Evolutionary conservation across 352 stramenopile genomes (phyloP).

Genomic region (Pythium volutum): DNA sequence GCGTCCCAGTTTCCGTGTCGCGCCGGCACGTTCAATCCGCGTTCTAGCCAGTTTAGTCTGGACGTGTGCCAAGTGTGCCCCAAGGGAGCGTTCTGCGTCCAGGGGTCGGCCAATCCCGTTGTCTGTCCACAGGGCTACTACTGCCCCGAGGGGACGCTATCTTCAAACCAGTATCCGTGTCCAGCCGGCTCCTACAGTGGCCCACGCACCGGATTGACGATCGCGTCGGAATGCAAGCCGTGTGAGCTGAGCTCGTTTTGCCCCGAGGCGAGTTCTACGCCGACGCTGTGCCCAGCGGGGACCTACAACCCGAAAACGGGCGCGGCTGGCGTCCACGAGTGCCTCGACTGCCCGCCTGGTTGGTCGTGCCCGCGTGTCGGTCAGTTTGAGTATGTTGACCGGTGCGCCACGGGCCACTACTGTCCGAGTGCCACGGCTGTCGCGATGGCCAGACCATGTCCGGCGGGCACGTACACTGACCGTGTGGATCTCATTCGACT

Average conservation of each 20-base stretch:
- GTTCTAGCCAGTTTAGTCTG: slow-evolving; percentile 41
- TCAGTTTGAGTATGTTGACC: slow-evolving; percentile 57
- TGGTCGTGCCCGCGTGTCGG: slow-evolving; percentile 73
- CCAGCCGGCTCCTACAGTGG: slow-evolving; percentile 84
- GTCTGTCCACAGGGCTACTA: slow-evolving; percentile 80
- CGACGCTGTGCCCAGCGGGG: slow-evolving; percentile 64
- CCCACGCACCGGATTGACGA: slow-evolving; percentile 42
- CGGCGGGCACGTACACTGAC: slow-evolving; percentile 75
- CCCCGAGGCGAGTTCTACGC: slow-evolving; percentile 65
- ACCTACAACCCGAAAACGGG: slow-evolving; percentile 65
- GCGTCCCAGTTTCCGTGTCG: slow-evolving; percentile 80
- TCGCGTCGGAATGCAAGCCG: slow-evolving; percentile 47
- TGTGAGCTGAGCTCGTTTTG: slow-evolving; percentile 82
- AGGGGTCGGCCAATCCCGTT: slow-evolving; percentile 41
- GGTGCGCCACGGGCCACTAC: slow-evolving; percentile 66
- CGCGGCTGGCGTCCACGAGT: slow-evolving; percentile 53
- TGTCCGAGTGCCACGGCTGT: slow-evolving; percentile 66
- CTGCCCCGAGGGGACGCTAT: slow-evolving; percentile 68
- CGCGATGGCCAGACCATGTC: slow-evolving; percentile 55
- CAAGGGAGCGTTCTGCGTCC: slow-evolving; percentile 59
- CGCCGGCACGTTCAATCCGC: slow-evolving; percentile 78
- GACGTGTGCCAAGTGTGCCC: slow-evolving; percentile 60
- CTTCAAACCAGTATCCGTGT: slow-evolving; percentile 78
- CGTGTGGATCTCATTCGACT: slow-evolving; percentile 53
- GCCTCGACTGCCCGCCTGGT: slow-evolving; percentile 59